These are phyloP conservation scores for Aspergillus texensis DNA, from an alignment of 2,329 filamentous ascomycete genomes.

Conservation along the genomic window DNA sequence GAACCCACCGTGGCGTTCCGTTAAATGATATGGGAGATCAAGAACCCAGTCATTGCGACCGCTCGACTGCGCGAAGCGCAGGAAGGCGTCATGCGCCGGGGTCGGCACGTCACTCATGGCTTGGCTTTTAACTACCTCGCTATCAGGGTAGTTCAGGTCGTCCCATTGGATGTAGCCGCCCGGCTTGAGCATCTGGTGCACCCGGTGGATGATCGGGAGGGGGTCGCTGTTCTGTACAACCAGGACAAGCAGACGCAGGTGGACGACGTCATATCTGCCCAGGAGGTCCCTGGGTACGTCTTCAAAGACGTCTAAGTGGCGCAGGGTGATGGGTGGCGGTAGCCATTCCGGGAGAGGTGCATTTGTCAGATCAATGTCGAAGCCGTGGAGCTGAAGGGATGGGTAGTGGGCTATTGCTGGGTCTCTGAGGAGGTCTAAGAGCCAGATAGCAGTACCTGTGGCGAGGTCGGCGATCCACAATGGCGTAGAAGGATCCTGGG, in stretches of 20 bases:
- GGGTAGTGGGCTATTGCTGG: constrained; percentile 7
- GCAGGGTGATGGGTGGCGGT: constrained; percentile 13
- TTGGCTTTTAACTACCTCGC: constrained; percentile 14
- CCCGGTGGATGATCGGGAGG: constrained; percentile 21
- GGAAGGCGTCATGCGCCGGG: constrained; percentile 21
- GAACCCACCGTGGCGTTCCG: not conserved
- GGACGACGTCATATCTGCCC: constrained; percentile 28
- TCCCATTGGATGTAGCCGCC: constrained; percentile 36
- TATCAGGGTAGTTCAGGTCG: constrained; percentile 28
- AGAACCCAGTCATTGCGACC: constrained; percentile 27
- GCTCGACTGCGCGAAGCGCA: constrained; percentile 15
- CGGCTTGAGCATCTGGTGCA: constrained; percentile 25
- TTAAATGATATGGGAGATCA: constrained; percentile 11
- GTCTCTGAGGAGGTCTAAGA: constrained; percentile 26
- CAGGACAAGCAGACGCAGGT: constrained; percentile 20
- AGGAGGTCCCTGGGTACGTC: constrained; percentile 19
- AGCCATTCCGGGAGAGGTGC: constrained; percentile 26
- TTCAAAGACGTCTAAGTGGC: constrained; percentile 28
- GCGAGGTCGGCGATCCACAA: constrained; percentile 29
- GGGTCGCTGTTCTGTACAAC: constrained; percentile 17
- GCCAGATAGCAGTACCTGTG: constrained; percentile 32
- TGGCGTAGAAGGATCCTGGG: not conserved
- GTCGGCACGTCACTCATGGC: constrained; percentile 10
- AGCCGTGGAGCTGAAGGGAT: constrained; percentile 22
- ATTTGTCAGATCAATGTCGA: constrained; percentile 29